Base-by-base conservation (phyloP, 257 asterid genomes). In the Apocynum venetum region DNA sequence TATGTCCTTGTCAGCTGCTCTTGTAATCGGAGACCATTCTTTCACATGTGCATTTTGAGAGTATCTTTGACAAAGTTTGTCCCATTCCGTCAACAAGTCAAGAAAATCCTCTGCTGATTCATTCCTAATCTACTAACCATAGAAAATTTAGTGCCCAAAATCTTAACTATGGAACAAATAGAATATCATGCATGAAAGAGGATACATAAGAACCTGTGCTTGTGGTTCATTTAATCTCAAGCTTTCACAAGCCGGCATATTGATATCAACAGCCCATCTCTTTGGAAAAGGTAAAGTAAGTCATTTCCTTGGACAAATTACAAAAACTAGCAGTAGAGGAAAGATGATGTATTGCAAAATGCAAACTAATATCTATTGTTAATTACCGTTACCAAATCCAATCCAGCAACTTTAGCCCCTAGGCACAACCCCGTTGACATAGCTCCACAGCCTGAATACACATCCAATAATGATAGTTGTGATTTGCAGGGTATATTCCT, bases 251-350 rank as follows among this genome's bases (percentile, higher is more conserved):
- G 98, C 98, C 73, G 81, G 59, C 15, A 46, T n/a, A 61, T 90
- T 92, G 11, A 86, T 36, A 67, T 92, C 98, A 69, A 94, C 91
- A 1, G 96, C 97, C 98, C 97, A 94, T 94, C 87, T 94, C 96
- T 93, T 20, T 69, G 68, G 80, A 81, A 89, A 78, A 83, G 90
- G 14, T 19, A 19, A 68, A 68, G 38, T 19, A 8, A 43, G 36
- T 68, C 38, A 19, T 43, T 68, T 68, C 11, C 14, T 43, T 19
- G 17, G 73, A 68, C 48, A 41, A 68, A n/a, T 19, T 38, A n/a
- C 8, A 43, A 68, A 68, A 68, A 48, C 52, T 68, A 68, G 69
- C 31, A 61, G 68, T 43, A 61, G 9, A 13, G 6, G 10, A 63
- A 63, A 63, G 13, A 10, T 35, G 20, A 63, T 19, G 25, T 14